Percentiles rank a stretch among this genome's conserved stretches.
These are phyloP conservation scores for Otatea glauca DNA, from an alignment of 176 grass and related monocot genomes.

Conservation along the genomic window DNA sequence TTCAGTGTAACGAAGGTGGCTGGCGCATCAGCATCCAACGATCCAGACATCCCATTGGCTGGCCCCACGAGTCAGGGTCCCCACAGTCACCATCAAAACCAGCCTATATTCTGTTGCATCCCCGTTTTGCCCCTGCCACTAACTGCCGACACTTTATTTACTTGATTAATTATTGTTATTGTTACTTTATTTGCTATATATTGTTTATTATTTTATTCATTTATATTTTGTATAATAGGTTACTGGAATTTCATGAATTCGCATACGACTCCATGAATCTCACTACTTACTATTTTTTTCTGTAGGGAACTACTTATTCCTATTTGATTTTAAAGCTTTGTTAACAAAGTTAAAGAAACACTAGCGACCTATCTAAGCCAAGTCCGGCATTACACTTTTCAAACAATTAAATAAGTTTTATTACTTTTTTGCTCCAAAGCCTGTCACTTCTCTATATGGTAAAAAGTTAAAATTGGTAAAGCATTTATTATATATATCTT, in stretches of 20 bases:
- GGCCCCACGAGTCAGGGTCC: neutral
- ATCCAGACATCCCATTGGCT: neutral
- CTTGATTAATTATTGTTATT: neutral
- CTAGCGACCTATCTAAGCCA: neutral
- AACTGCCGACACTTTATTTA: slow-evolving; percentile 33
- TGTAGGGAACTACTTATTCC: neutral
- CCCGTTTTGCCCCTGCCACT: neutral
- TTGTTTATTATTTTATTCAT: neutral
- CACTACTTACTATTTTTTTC: too few species aligned
- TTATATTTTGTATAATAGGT: neutral
- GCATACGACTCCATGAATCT: too few species aligned
- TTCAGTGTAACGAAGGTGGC: slow-evolving; percentile 21
- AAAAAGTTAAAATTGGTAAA: too few species aligned
- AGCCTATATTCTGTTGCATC: neutral
- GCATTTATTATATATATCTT: neutral
- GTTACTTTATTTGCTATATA: too few species aligned
- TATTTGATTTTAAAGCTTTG: neutral
- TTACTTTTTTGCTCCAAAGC: too few species aligned
- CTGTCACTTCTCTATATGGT: too few species aligned
- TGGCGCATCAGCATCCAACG: slow-evolving; percentile 7
- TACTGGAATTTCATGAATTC: neutral
- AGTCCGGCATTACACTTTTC: neutral
- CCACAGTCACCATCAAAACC: neutral
- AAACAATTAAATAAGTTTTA: too few species aligned
- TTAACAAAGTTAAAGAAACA: neutral